A percentile compares a stretch with the other conserved stretches of the same genome.
These are phyloP conservation scores for Kwoniella botswanensis DNA, from an alignment of 768 basidiomycete species.

Conservation along the genomic window DNA sequence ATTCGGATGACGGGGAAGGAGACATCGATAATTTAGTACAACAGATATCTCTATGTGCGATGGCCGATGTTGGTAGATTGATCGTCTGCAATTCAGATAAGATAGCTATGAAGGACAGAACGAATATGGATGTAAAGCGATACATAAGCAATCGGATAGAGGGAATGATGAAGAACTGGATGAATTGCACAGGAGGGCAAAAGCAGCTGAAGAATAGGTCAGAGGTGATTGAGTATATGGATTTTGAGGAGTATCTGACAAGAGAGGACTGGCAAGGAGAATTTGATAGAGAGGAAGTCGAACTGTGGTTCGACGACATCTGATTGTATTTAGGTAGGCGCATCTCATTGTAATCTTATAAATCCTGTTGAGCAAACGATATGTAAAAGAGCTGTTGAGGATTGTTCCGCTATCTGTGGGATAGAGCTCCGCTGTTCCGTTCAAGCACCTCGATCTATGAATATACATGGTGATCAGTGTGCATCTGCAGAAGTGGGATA, in stretches of 20 bases:
- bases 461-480: no score
- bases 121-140: neutral
- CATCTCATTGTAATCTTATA: no score
- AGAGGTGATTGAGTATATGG: slow-evolving; percentile 2
- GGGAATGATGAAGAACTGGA: neutral
- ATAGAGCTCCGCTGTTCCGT: no score
- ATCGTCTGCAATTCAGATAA: slow-evolving; percentile 15
- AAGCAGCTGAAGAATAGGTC: neutral
- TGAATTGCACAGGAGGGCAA: neutral
- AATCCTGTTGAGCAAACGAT: no score
- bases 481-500: no score
- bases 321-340: neutral
- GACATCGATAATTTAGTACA: slow-evolving; percentile 4
- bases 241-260: slow-evolving; percentile 7
- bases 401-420: no score
- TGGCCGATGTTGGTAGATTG: neutral
- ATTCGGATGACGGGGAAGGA: neutral
- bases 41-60: slow-evolving; percentile 12
- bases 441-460: no score
- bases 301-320: neutral
- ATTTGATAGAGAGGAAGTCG: slow-evolving; percentile 11
- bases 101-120: slow-evolving; percentile 1
- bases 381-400: no score
- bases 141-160: neutral
- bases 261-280: slow-evolving; percentile 18